These are phyloP conservation scores for Sporothrix protearum DNA, from an alignment of 2,329 filamentous ascomycete species.

Conservation along the genomic window DNA sequence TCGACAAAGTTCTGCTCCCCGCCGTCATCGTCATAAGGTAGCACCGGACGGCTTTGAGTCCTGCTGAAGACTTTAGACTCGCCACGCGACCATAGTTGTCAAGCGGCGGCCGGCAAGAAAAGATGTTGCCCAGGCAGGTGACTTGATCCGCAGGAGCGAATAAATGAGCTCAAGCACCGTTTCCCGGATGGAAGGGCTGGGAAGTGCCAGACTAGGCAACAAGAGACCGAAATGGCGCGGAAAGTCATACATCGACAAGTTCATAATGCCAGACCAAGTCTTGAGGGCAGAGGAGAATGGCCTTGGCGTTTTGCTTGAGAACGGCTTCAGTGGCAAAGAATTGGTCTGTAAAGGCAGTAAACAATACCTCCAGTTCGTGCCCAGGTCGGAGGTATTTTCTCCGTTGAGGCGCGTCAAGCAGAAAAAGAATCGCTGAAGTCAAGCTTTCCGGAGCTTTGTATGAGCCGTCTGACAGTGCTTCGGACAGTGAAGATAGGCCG, in stretches of 20 bases:
- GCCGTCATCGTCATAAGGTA: conserved; percentile 61
- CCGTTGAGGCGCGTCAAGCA: conserved; percentile 78
- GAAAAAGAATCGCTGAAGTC: conserved; percentile 79
- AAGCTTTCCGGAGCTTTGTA: conserved; percentile 92
- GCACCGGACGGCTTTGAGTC: conserved; percentile 41
- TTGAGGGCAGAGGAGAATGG: conserved; percentile 91
- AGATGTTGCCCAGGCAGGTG: conserved; percentile 89
- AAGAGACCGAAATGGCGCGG: conserved; percentile 73
- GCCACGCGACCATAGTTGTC: conserved; percentile 96
- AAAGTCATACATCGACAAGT: conserved; percentile 87
- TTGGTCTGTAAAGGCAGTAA: conserved; percentile 90
- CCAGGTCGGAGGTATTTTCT: conserved; percentile 81
- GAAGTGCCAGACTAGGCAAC: conserved; percentile 60
- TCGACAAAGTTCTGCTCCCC: conserved; percentile 82
- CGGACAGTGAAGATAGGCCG: conserved; percentile 81
- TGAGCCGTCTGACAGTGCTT: conserved; percentile 82
- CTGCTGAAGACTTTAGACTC: conserved; percentile 63
- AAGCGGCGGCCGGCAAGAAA: conserved; percentile 88
- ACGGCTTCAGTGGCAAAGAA: conserved; percentile 55
- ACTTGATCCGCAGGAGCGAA: conserved; percentile 77
- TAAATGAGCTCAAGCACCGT: conserved; percentile 87
- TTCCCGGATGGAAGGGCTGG: conserved; percentile 58
- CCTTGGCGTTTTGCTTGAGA: conserved; percentile 82
- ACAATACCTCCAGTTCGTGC: conserved; percentile 82
- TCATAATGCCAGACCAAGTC: conserved; percentile 90